phyloP scores from a whole-genome alignment of 768 basidiomycete genomes.

The Tricholoma sp. region DNA sequence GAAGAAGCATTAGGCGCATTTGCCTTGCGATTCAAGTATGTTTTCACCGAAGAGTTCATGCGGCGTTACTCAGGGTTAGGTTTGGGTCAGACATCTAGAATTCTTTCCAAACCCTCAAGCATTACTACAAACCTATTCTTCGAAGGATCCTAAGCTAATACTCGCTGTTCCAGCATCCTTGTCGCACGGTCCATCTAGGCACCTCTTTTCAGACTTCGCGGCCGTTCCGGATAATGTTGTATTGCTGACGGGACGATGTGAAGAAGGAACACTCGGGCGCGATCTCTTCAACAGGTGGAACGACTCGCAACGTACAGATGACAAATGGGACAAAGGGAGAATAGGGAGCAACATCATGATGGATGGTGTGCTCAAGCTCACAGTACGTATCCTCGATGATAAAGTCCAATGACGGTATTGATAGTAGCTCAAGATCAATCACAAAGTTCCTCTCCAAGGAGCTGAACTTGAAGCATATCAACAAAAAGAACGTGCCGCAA shows the following conservation, averaged over 20 bases:
- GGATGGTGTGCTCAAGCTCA: constrained; percentile 63
- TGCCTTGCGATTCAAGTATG: constrained; percentile 84
- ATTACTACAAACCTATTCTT: constrained; percentile 76
- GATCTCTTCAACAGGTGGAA: constrained; percentile 88
- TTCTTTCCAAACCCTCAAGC: constrained; percentile 84
- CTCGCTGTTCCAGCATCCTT: constrained; percentile 90
- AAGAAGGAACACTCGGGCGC: constrained; percentile 76
- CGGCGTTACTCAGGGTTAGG: background rate
- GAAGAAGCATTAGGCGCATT: constrained; percentile 84
- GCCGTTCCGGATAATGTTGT: constrained; percentile 80
- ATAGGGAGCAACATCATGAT: constrained; percentile 85
- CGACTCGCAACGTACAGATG: constrained; percentile 66
- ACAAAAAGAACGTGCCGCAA: constrained; percentile 66
- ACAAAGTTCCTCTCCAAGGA: constrained; percentile 87
- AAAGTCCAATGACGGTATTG: background rate
- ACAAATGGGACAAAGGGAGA: constrained; percentile 85
- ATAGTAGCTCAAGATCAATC: constrained; percentile 56
- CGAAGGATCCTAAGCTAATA: constrained; percentile 88
- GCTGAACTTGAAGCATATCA: constrained; percentile 80
- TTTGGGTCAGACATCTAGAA: constrained; percentile 68
- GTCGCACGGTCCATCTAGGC: constrained; percentile 87
- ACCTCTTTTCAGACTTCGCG: constrained; percentile 84
- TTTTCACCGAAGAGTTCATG: background rate
- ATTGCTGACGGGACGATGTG: constrained; percentile 74
- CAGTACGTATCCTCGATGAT: constrained; percentile 37